phyloP scores from a whole-genome alignment of 2,329 filamentous ascomycete species.

The Diplocarpon mali region DNA sequence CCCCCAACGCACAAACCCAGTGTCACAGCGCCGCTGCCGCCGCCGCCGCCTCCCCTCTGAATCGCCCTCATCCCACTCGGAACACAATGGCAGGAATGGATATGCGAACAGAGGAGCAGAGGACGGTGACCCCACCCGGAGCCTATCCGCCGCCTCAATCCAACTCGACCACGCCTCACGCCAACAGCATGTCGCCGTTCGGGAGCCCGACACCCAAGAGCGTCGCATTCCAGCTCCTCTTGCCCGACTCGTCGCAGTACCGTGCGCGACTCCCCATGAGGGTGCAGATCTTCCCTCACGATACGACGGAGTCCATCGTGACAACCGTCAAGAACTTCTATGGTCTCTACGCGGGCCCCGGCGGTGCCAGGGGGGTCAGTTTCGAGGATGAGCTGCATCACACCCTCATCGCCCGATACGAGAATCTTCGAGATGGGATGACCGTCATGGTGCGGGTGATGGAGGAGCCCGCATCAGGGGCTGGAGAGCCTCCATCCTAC shows the following conservation, averaged over 20 bases:
- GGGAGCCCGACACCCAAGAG: constrained; percentile 47
- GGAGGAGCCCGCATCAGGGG: constrained; percentile 40
- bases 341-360: constrained; percentile 71
- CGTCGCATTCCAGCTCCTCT: constrained; percentile 68
- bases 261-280: constrained; percentile 72
- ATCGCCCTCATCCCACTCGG: constrained; percentile 22
- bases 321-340: constrained; percentile 99
- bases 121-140: constrained; percentile 24
- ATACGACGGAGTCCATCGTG: constrained; percentile 95
- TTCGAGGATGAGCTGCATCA: constrained; percentile 87
- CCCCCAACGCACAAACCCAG: constrained; percentile 21
- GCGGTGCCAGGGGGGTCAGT: constrained; percentile 69
- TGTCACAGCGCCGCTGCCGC: constrained; percentile 15
- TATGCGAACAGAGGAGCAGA: constrained; percentile 16
- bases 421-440: constrained; percentile 91
- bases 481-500: constrained; percentile 39
- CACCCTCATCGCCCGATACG: constrained; percentile 88
- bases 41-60: constrained; percentile 14
- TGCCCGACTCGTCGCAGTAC: constrained; percentile 54
- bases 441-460: constrained; percentile 85
- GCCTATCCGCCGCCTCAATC: constrained; percentile 17
- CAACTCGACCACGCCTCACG: constrained; percentile 20
- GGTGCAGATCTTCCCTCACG: constrained; percentile 87
- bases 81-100: constrained; percentile 22
- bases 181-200: constrained; percentile 23